Evolutionary conservation across 441 rosid genomes (phyloP), one percentile per base, ranked within the genome.

Genomic region (Erodium trifolium): DNA sequence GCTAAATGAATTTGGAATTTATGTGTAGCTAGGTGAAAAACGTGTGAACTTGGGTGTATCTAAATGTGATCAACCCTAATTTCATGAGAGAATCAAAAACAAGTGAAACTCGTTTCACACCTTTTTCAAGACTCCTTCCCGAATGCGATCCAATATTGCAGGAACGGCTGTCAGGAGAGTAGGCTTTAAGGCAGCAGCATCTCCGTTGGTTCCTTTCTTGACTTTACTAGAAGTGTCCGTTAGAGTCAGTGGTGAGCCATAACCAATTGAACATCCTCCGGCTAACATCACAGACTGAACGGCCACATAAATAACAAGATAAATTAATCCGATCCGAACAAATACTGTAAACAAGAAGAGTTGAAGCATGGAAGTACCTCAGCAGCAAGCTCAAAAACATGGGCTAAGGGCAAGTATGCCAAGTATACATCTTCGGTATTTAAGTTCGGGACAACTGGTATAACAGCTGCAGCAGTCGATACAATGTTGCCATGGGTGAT

Each of bases 401-500:
- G 98, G 76, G 97, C 97, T 69, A 93, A 82, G 64, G 98, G 97
- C 86, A 93, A 86, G 79, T 89, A 93, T 2, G 95, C 98, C 74
- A 93, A 69, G 68, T 82, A 93, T 34, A 77, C 82, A 71, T 93
- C 95, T 68, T 79, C 76, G 17, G 29, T 77, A 17, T 84, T 79
- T 41, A 87, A 66, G 41, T 82, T 79, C 45, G 96, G 97, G 68
- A 93, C 77, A 76, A 85, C 86, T 8, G 83, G 82, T 83, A 83
- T 84, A 76, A 89, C 96, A 59, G 86, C 98, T 53, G 98, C 93
- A 70, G 87, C 85, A 71, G 92, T 85, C 75, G 93, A 94, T 59
- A 93, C 84, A 35, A 93, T 79, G 75, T 89, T 93, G 19, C 93
- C 88, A 19, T 93, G 98, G 71, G 93, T 82, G 27, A 93, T 91